Evolutionary conservation across 1,284 basidiomycete species (phyloP).

Genomic region (Cystobasidiaceae sp.): DNA sequence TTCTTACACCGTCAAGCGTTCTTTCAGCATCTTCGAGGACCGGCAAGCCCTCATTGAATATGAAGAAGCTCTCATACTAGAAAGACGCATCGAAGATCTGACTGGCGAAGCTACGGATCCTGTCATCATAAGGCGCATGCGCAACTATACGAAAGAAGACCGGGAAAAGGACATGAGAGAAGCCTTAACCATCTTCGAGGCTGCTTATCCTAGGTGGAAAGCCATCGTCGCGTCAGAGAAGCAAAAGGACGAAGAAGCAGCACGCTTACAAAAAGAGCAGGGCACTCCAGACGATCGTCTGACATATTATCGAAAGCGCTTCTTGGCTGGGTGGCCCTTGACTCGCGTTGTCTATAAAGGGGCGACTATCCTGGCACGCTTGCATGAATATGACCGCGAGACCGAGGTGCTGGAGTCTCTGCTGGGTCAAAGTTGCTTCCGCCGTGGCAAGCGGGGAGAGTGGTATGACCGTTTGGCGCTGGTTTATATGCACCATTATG

Average conservation of each 20-base stretch:
- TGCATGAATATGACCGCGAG: conserved; percentile 68
- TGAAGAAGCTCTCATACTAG: conserved; percentile 68
- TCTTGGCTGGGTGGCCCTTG: conserved; percentile 60
- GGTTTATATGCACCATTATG: conserved; percentile 61
- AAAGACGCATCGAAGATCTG: conserved; percentile 61
- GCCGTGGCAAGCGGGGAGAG: conserved; percentile 70
- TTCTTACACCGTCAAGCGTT: conserved; percentile 59
- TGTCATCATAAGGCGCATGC: conserved; percentile 44
- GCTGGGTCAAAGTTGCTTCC: conserved; percentile 74
- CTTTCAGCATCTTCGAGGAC: conserved; percentile 65
- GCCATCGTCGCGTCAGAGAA: conserved; percentile 48
- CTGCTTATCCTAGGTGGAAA: conserved; percentile 54
- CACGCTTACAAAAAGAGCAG: conserved; percentile 54
- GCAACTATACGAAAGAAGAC: conserved; percentile 19
- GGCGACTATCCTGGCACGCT: conserved; percentile 58
- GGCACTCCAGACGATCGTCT: conserved; percentile 54
- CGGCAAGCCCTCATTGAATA: conserved; percentile 70
- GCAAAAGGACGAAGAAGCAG: conserved; percentile 41
- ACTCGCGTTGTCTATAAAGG: conserved; percentile 78
- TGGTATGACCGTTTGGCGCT: conserved; percentile 89
- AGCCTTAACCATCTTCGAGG: conserved; percentile 48
- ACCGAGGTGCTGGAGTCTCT: conserved; percentile 63
- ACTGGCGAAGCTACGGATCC: conserved; percentile 50
- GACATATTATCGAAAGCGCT: conserved; percentile 54
- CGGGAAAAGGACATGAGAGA: conserved; percentile 44